Conservation (phyloP, 306 rosid genomes). For the Rosa multiflora region DNA sequence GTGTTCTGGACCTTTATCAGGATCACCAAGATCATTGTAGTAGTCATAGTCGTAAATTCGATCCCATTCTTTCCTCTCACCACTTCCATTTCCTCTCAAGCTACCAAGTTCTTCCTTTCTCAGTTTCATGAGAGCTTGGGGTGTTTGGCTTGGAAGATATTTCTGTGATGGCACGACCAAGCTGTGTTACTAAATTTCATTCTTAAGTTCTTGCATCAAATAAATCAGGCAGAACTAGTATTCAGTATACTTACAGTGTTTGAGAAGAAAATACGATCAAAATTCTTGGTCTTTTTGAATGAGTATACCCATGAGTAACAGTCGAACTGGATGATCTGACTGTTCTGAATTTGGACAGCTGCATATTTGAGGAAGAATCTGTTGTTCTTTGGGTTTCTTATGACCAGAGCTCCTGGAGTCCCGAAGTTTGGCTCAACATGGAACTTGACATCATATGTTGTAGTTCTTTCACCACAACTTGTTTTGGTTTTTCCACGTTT, state of each 20-base stretch:
- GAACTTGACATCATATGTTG: constrained; percentile 41
- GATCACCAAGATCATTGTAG: constrained; percentile 57
- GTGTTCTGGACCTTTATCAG: constrained; percentile 42
- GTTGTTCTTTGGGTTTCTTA: constrained; percentile 42
- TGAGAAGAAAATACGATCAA: constrained; percentile 55
- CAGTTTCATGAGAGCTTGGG: constrained; percentile 42
- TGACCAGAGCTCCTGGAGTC: constrained; percentile 59
- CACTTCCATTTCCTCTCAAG: constrained; percentile 54
- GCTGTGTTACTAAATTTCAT: background rate
- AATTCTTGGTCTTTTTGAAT: constrained; percentile 26
- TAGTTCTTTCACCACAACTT: constrained; percentile 35
- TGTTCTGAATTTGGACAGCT: constrained; percentile 32
- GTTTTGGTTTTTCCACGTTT: constrained; percentile 29
- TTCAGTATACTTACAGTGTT: constrained; percentile 47
- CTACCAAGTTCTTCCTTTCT: constrained; percentile 55
- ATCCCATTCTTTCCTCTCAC: constrained; percentile 69
- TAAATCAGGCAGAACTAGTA: background rate
- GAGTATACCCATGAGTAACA: constrained; percentile 78
- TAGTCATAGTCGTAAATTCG: constrained; percentile 58
- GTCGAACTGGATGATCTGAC: constrained; percentile 46
- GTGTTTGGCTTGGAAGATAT: constrained; percentile 61
- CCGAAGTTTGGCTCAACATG: constrained; percentile 49
- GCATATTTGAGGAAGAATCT: constrained; percentile 52
- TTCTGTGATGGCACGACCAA: constrained; percentile 35
- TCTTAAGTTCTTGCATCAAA: background rate